Evolutionary conservation across 805 yeast species (phyloP).

Genomic region (Ogataea salicorniae): DNA sequence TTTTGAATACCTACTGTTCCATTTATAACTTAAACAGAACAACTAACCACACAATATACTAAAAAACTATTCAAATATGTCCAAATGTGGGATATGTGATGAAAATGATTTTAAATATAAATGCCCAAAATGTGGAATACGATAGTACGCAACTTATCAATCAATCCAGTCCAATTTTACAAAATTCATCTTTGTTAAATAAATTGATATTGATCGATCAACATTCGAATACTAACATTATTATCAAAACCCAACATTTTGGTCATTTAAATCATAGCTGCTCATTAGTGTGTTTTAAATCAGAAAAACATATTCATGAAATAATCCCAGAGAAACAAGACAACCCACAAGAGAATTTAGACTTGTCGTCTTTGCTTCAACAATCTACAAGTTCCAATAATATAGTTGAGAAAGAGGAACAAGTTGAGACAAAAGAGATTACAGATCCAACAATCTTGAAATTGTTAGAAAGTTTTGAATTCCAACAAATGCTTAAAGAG

Average conservation of each 20-base stretch:
- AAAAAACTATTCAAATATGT: neutral
- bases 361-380: neutral
- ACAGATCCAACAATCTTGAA: conserved; percentile 23
- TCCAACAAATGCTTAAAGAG: conserved; percentile 42
- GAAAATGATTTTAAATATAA: conserved; percentile 36
- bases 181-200: neutral
- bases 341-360: neutral
- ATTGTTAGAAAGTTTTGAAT: conserved; percentile 37
- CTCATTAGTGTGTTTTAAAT: conserved; percentile 57
- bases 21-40: too few species aligned
- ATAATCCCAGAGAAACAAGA: conserved; percentile 4
- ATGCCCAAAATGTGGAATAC: conserved; percentile 42
- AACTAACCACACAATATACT: too few species aligned
- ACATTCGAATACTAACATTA: neutral
- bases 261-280: conserved; percentile 32
- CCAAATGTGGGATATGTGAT: conserved; percentile 25
- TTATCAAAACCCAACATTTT: neutral
- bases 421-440: neutral
- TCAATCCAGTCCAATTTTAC: too few species aligned
- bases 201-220: conserved; percentile 3
- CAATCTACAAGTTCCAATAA: too few species aligned
- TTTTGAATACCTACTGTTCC: too few species aligned
- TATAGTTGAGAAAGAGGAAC: conserved; percentile 1
- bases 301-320: conserved; percentile 32
- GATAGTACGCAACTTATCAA: conserved; percentile 28